A percentile compares a stretch with the other conserved stretches of the same genome.
Conservation (phyloP, 768 basidiomycete genomes). For the Lactarius hatsudake region DNA sequence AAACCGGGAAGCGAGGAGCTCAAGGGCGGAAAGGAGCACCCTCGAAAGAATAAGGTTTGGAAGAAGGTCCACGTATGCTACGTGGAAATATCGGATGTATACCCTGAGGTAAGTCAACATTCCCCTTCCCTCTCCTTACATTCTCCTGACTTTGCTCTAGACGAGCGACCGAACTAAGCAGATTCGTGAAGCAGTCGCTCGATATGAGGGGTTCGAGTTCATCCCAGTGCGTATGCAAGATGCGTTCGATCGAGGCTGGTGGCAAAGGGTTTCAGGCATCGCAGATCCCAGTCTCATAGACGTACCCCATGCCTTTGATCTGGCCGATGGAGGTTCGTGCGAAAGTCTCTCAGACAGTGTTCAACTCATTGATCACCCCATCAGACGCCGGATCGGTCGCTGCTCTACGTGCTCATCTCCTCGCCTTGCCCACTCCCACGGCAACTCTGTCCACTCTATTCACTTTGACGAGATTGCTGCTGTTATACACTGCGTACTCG, state of each 20-base stretch:
- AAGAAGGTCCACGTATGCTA: constrained; percentile 60
- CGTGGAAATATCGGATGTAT: constrained; percentile 63
- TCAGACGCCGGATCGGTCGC: constrained; percentile 30
- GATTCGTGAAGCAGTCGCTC: constrained; percentile 43
- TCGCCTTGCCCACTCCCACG: constrained; percentile 71
- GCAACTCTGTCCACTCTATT: constrained; percentile 59
- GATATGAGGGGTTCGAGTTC: constrained; percentile 55
- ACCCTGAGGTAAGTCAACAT: constrained; percentile 51
- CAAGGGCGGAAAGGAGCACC: constrained; percentile 66
- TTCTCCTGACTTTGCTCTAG: constrained; percentile 35
- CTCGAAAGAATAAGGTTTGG: constrained; percentile 62
- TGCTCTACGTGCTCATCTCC: constrained; percentile 50
- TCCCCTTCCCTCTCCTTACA: background rate
- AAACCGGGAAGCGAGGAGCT: constrained; percentile 30
- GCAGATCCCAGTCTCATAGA: constrained; percentile 25
- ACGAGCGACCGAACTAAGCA: constrained; percentile 54
- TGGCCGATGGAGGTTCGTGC: constrained; percentile 51
- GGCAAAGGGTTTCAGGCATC: constrained; percentile 46
- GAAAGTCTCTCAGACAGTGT: background rate
- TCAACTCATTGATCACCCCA: constrained; percentile 17
- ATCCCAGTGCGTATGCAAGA: constrained; percentile 66
- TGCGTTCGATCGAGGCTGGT: constrained; percentile 71
- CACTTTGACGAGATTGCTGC: constrained; percentile 61
- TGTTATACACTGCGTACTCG: constrained; percentile 61
- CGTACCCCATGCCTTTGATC: constrained; percentile 41